These are phyloP conservation scores for Yarrowia porcina DNA, from an alignment of 805 yeast species.

Conservation along the genomic window DNA sequence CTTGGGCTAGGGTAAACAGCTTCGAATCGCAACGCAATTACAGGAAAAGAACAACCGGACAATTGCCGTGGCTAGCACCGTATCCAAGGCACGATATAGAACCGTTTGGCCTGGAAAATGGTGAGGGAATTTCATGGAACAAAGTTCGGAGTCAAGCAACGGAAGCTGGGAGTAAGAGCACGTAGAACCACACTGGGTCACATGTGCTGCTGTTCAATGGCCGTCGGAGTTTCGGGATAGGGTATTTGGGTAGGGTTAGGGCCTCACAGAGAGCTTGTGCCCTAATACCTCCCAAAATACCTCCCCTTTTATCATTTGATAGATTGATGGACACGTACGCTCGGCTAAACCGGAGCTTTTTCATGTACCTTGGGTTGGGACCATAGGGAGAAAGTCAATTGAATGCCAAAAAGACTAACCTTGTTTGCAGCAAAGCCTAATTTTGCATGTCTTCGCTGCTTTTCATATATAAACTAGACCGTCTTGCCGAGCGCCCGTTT, in stretches of 20 bases:
- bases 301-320: too few relatives aligned
- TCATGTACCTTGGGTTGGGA: slow-evolving; percentile 26
- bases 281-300: too few relatives aligned
- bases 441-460: slow-evolving; percentile 1
- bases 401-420: slow-evolving; percentile 4
- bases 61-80: not conserved
- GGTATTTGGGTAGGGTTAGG: not conserved
- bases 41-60: not conserved
- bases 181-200: not conserved
- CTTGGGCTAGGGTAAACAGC: not conserved
- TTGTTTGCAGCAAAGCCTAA: slow-evolving; percentile 4
- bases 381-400: slow-evolving; percentile 22
- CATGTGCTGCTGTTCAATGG: not conserved
- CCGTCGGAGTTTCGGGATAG: slow-evolving; percentile 11
- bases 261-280: too few relatives aligned
- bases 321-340: slow-evolving; percentile 16
- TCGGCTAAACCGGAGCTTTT: slow-evolving; percentile 25
- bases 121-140: slow-evolving; percentile 25
- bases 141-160: slow-evolving; percentile 23
- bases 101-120: slow-evolving; percentile 2
- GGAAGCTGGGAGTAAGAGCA: not conserved
- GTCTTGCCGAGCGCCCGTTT: slow-evolving; percentile 18
- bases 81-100: not conserved
- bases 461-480: slow-evolving; percentile 23
- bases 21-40: not conserved